A percentile compares a stretch with the other conserved stretches of the same genome.
phyloP scores from a whole-genome alignment of 345 rosid species.

The Linum trigynum region DNA sequence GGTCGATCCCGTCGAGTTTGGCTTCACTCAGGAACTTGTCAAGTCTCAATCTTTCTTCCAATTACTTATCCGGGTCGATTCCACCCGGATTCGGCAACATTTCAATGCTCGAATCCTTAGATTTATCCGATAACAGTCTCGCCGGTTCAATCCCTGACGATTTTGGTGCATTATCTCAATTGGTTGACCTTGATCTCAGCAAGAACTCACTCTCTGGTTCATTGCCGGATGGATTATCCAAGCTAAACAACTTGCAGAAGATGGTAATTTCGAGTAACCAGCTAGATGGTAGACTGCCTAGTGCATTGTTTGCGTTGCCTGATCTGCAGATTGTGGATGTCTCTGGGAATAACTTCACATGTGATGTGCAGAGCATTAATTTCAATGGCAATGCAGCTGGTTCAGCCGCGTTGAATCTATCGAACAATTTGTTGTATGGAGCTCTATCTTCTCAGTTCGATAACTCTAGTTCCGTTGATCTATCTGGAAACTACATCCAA shows the following conservation, averaged over 20 bases:
- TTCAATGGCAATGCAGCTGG: slow-evolving; percentile 5
- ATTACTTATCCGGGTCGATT: slow-evolving; percentile 20
- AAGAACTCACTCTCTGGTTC: slow-evolving; percentile 19
- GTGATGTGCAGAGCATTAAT: slow-evolving; percentile 7
- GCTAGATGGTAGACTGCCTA: slow-evolving; percentile 20
- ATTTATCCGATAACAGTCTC: slow-evolving; percentile 20
- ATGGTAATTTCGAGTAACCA: slow-evolving; percentile 35
- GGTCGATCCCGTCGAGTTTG: slow-evolving; percentile 11
- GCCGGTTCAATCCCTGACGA: slow-evolving; percentile 14
- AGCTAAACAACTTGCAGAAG: slow-evolving; percentile 31
- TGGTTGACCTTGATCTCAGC: slow-evolving; percentile 20
- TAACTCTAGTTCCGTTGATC: slow-evolving; percentile 10
- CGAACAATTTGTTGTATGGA: slow-evolving; percentile 24
- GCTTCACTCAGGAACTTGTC: slow-evolving; percentile 15
- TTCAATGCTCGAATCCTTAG: slow-evolving; percentile 11
- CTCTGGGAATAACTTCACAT: slow-evolving; percentile 20
- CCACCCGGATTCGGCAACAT: slow-evolving; percentile 12
- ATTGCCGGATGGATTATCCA: slow-evolving; percentile 24
- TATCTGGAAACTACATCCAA: slow-evolving; percentile 25
- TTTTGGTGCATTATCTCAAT: slow-evolving; percentile 16
- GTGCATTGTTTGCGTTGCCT: slow-evolving; percentile 1
- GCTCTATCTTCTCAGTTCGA: slow-evolving; percentile 5
- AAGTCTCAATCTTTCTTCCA: slow-evolving; percentile 21
- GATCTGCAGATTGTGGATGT: slow-evolving; percentile 17
- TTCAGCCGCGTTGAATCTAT: slow-evolving; percentile 13